These are phyloP conservation scores for Globisporangium takayamanum DNA, from an alignment of 352 stramenopile species.

Conservation along the genomic window DNA sequence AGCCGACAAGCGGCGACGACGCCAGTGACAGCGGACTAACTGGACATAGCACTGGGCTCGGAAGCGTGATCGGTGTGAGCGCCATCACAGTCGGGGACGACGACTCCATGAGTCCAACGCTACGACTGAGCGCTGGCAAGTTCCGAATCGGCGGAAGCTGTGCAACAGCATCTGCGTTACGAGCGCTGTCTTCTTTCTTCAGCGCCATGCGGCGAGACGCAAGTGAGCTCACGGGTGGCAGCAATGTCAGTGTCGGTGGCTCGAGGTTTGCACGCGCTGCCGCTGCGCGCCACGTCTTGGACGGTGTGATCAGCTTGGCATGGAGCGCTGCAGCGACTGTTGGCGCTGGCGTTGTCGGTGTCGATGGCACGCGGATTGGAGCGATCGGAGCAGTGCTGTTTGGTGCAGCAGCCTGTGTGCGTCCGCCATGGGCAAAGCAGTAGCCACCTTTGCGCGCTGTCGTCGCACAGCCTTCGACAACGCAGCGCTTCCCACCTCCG, in stretches of 20 bases:
- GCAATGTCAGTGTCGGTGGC: conserved; percentile 6
- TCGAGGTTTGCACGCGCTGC: conserved; percentile 2
- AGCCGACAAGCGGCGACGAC: conserved; percentile 3
- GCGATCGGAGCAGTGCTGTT: neutral
- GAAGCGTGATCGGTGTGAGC: conserved; percentile 9
- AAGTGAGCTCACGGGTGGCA: conserved; percentile 11
- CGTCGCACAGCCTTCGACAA: conserved; percentile 64
- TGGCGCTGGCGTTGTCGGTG: neutral
- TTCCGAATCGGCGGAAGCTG: conserved; percentile 10
- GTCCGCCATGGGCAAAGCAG: conserved; percentile 78
- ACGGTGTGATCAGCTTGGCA: conserved; percentile 7
- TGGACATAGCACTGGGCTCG: neutral
- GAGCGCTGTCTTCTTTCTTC: conserved; percentile 2
- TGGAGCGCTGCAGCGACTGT: neutral
- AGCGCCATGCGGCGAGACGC: neutral
- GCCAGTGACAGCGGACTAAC: neutral
- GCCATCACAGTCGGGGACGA: neutral
- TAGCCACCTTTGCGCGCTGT: conserved; percentile 74
- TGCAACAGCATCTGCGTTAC: neutral
- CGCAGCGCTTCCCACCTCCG: conserved; percentile 74
- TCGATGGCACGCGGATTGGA: neutral
- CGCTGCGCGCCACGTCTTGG: conserved; percentile 11
- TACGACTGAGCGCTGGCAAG: conserved; percentile 2
- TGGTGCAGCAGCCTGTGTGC: conserved; percentile 3
- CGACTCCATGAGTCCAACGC: neutral